A percentile compares a stretch with the other conserved stretches of the same genome.
These are phyloP conservation scores for Carex arenaria DNA, from an alignment of 202 grass and related monocot species.

Conservation along the genomic window DNA sequence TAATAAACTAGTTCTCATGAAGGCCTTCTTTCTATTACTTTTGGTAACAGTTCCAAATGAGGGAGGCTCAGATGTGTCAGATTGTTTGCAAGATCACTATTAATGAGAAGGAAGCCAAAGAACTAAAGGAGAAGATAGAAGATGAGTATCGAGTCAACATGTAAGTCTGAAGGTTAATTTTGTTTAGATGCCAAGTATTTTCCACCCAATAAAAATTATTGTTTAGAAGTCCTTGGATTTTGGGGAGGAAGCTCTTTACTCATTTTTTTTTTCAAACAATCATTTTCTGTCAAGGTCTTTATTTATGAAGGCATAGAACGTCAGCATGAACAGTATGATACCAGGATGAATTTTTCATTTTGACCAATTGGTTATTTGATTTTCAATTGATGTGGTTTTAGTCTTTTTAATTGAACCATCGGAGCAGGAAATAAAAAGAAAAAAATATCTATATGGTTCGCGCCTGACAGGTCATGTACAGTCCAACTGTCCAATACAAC, in stretches of 20 bases:
- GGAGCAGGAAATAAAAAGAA: background rate
- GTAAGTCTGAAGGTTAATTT: constrained; percentile 28
- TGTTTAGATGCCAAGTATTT: background rate
- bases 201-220: background rate
- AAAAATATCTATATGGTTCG: background rate
- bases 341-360: background rate
- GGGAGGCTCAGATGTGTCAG: constrained; percentile 72
- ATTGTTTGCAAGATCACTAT: constrained; percentile 60
- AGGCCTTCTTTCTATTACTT: background rate
- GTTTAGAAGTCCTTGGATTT: background rate
- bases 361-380: background rate
- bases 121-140: constrained; percentile 79
- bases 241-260: background rate
- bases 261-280: background rate
- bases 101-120: constrained; percentile 44
- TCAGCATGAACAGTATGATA: background rate
- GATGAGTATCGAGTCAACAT: constrained; percentile 86
- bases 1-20: background rate
- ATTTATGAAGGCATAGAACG: background rate
- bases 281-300: background rate
- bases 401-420: background rate
- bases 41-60: constrained; percentile 75
- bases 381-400: background rate
- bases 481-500: background rate
- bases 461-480: background rate